A percentile compares a stretch with the other conserved stretches of the same genome.
Conservation (phyloP, 768 basidiomycete species). For the Udeniomyces megalosporus region DNA sequence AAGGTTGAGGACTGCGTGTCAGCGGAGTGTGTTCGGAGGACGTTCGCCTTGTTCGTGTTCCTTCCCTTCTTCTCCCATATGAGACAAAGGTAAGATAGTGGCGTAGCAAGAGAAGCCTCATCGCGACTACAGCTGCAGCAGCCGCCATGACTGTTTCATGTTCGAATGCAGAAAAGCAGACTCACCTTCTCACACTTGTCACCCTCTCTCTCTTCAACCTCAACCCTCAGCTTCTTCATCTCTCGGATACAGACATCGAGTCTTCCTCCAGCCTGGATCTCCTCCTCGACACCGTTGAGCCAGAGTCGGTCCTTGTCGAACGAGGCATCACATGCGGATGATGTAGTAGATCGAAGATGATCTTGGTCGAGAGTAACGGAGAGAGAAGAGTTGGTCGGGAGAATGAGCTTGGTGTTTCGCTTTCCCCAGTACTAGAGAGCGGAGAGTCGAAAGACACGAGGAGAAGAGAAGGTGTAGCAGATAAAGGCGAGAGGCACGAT, state of each 20-base stretch:
- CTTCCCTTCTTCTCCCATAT: too few species aligned
- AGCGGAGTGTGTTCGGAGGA: too few species aligned
- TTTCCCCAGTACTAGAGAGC: slow-evolving; percentile 81
- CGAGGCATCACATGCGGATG: slow-evolving; percentile 62
- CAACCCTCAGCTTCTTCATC: slow-evolving; percentile 60
- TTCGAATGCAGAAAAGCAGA: background rate
- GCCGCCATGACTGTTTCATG: background rate
- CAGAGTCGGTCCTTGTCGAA: slow-evolving; percentile 68
- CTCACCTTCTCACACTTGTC: slow-evolving; percentile 15
- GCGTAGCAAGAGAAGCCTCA: too few species aligned
- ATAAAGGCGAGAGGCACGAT: background rate
- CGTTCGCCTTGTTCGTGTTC: too few species aligned
- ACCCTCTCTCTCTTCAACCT: slow-evolving; percentile 45
- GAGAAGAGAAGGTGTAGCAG: background rate
- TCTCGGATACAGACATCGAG: slow-evolving; percentile 71
- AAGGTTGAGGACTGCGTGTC: too few species aligned
- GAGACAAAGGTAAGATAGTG: too few species aligned
- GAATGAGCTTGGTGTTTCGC: slow-evolving; percentile 81
- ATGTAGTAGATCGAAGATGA: slow-evolving; percentile 83
- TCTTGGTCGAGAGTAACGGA: slow-evolving; percentile 95
- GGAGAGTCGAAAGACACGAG: background rate
- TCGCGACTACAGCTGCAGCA: background rate
- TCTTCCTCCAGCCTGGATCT: slow-evolving; percentile 64
- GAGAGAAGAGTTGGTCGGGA: slow-evolving; percentile 96
- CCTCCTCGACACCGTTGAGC: slow-evolving; percentile 86